Conservation (phyloP, 2,329 filamentous ascomycete species). For the Dactylonectria macrodidyma region DNA sequence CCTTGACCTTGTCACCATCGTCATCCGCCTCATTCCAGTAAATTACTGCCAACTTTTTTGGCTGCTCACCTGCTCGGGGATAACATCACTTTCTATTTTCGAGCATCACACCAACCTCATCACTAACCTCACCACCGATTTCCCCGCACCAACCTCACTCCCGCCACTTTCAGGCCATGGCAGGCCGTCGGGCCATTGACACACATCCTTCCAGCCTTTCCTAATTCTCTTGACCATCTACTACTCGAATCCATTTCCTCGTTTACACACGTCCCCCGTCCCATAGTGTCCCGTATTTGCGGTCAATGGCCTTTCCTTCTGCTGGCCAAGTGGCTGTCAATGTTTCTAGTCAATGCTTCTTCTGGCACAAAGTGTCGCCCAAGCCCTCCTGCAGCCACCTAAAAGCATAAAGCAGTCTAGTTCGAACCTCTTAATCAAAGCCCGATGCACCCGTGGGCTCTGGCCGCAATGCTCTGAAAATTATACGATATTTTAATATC, state of each 20-base stretch:
- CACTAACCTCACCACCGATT: too few relatives aligned
- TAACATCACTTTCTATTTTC: conserved; percentile 1
- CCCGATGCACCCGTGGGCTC: conserved; percentile 3
- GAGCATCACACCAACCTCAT: background rate
- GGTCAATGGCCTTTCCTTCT: background rate
- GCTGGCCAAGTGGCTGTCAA: conserved; percentile 18
- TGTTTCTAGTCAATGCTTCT: conserved; percentile 13
- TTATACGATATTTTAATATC: background rate
- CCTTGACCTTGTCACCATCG: conserved; percentile 6
- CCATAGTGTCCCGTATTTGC: conserved; percentile 1
- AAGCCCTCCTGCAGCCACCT: conserved; percentile 6
- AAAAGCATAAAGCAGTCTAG: conserved; percentile 14
- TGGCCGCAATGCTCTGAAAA: conserved; percentile 6
- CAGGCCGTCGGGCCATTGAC: background rate
- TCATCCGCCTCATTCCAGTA: conserved; percentile 10
- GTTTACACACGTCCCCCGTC: background rate
- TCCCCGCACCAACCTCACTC: background rate
- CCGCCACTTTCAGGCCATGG: conserved; percentile 1
- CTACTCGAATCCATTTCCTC: background rate
- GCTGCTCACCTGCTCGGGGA: background rate
- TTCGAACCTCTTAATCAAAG: conserved; percentile 11
- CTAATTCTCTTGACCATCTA: background rate
- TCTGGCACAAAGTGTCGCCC: conserved; percentile 19
- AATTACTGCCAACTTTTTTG: conserved; percentile 27
- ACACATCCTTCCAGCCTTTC: conserved; percentile 1